Evolutionary conservation across 176 grass and related monocot species (phyloP), one percentile per base, ranked within the genome.

Genomic region (Stipa capillata): DNA sequence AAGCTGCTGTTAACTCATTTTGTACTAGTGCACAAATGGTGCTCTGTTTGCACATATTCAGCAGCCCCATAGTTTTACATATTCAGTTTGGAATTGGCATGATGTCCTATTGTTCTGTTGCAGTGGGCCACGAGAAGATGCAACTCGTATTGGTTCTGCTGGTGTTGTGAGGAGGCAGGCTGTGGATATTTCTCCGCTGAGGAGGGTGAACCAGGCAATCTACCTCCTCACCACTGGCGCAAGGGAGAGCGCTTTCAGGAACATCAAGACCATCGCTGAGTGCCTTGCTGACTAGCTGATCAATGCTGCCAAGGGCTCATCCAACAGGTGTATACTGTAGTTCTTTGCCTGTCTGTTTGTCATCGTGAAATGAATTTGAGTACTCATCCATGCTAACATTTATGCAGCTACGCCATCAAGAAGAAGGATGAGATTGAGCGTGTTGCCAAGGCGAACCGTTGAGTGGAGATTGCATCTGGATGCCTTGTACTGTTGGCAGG

Each of bases 391-490:
- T 34, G 29, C 29, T 62, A 34, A 18, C 3, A 49, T 74, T 17
- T 27, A 20, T 59, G 15, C 80, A 93, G 91, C 45, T 93, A 93
- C 0, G 91, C 91, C 33, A 93, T 90, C 72, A 93, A 90, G 85
- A 89, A 89, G 69, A 89, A 89, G 76, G 87, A 89, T 11, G 87
- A 89, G 68, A 89, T 89, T n/a, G 87, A 93, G 67, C 91, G 91
- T 87, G 91, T 93, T 70, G 91, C 91, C 49, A 93, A 93, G 87
- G 91, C 91, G 5, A 93, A 93, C 81, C 91, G 91, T 88, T 93
- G 68, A 93, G 73, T 63, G 60, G 60, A 36, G 34, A 16, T n/a
- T n/a, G 17, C 60, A 63, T n/a, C 32, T 63, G 60, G 36, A 32
- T 16, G 60, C 36, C 17, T 35, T 8, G 1, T 18, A 2, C 59